Evolutionary conservation across 2,329 filamentous ascomycete genomes (phyloP), one percentile per base, ranked within the genome.

Genomic region (Diaporthe citri): DNA sequence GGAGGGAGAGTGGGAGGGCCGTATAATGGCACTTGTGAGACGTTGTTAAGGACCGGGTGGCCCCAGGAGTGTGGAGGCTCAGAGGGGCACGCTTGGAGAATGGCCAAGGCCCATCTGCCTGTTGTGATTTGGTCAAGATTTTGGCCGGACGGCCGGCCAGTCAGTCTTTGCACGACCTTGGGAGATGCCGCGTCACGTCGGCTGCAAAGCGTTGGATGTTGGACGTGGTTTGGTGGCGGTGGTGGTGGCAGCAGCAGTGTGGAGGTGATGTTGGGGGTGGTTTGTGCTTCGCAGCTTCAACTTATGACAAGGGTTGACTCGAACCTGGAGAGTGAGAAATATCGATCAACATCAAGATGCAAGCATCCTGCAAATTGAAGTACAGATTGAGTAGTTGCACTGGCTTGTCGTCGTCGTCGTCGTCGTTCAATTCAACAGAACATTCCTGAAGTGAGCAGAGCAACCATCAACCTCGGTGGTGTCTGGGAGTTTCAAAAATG

Each of bases 1-100:
- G 34, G 62, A 64, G 28, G 31, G 34, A 52, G 28, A 39, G 20
- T n/a, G 62, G 13, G 31, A 52, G 34, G 46, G 46, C 46, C 64
- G 64, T 67, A 52, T 67, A 52, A 39, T 52, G 64, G 64, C 31
- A n/a, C 22, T 67, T 52, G 64, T 67, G 64, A 69, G 64, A 55
- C 48, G 64, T 13, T 69, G 64, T 55, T 69, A 55, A 69, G 46
- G 64, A 69, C 64, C 25, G 48, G 64, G 64, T 69, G 64, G 48
- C n/a, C 48, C 64, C 64, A 69, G 64, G n/a, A 25, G 36, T 22
- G 48, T 39, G 64, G 64, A 67, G 64, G 64, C 43, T 67, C 43
- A 28, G 46, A 67, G 64, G 34, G 64, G 64, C 48, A 55, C 31
- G 48, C 34, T 51, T 69, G 64, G 17, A 41, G 34, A 31, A 25